Base-by-base conservation (phyloP, 306 rosid species). In the Sophora flavescens region DNA sequence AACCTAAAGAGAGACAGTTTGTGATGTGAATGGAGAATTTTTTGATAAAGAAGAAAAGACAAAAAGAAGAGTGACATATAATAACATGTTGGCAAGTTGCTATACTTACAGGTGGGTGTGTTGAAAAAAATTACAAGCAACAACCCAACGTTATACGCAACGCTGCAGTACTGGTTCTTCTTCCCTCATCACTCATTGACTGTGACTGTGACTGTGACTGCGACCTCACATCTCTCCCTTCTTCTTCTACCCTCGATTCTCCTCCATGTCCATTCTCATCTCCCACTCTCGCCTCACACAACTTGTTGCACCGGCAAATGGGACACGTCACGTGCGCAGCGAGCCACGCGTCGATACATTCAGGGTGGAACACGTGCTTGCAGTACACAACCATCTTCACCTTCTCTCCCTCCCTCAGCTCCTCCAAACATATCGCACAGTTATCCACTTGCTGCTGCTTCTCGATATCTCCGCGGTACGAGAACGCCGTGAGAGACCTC, bases 271-370 rank as follows among this genome's bases (percentile, higher is more conserved):
- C 45, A 8, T 41, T 8, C 45, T 41, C 45, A 41, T 41, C 45
- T 41, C 2, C 63, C 15, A 4, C 61, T 8, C 1, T 33, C 47
- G 17, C 28, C 10, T 32, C 63, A 16, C 38, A 62, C 0, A 83
- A 10, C 8, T 11, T 22, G 1, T 63, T 70, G 3, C 89, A 80
- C 35, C 89, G 79, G 82, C 92, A 88, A 8, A 90, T 58, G 0
- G 92, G 96, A 35, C 92, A 85, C 0, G 88, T 71, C 82, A 86
- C 80, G 72, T 86, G 91, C 18, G 70, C 26, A 5, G 15, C 8
- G 0, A 90, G 88, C 92, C 96, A 90, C 79, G 63, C 61, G 83
- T 90, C 89, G 9, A 90, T 64, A 18, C 96, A 88, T 1, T 67
- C 9, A 0, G 80, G 72, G 39, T 90, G 96, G 56, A 86, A 90